Percentiles rank a stretch among this genome's conserved stretches.
phyloP scores from a whole-genome alignment of 2,329 filamentous ascomycete species.

The Botrytis aclada region DNA sequence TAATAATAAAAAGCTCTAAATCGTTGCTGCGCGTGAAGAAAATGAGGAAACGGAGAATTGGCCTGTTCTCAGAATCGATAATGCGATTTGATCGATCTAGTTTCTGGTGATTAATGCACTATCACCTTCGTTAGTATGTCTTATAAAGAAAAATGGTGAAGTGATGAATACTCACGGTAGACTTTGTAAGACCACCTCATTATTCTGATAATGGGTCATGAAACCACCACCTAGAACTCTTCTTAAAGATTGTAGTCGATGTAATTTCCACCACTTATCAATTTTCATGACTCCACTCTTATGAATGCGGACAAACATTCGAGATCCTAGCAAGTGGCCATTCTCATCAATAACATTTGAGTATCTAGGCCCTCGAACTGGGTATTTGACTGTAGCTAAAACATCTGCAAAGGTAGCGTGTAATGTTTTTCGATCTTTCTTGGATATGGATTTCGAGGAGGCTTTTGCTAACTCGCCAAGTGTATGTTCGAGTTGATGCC shows the following conservation, averaged over 20 bases:
- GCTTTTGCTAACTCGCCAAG: slow-evolving; percentile 58
- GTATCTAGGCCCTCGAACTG: slow-evolving; percentile 63
- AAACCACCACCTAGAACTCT: slow-evolving; percentile 61
- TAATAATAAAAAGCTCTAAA: no score
- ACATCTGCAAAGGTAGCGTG: slow-evolving; percentile 66
- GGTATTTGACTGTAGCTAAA: slow-evolving; percentile 62
- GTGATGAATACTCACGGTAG: slow-evolving; percentile 44
- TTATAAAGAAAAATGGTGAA: background rate
- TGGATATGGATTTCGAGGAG: slow-evolving; percentile 60
- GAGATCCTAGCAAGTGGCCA: slow-evolving; percentile 58
- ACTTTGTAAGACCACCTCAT: slow-evolving; percentile 58
- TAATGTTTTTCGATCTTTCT: slow-evolving; percentile 64
- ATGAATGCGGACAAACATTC: slow-evolving; percentile 59
- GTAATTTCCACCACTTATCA: slow-evolving; percentile 72
- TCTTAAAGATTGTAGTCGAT: slow-evolving; percentile 59
- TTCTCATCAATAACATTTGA: slow-evolving; percentile 61
- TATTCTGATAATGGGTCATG: slow-evolving; percentile 59
- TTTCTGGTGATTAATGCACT: slow-evolving; percentile 1
- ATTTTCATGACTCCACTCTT: slow-evolving; percentile 59
- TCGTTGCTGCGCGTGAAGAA: background rate
- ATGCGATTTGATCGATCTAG: background rate
- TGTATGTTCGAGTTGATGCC: slow-evolving; percentile 56
- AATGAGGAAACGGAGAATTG: background rate
- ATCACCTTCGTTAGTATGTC: background rate
- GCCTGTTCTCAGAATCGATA: background rate